Conservation (phyloP, 1,139 yeast genomes). For the Protomyces gravidus region DNA sequence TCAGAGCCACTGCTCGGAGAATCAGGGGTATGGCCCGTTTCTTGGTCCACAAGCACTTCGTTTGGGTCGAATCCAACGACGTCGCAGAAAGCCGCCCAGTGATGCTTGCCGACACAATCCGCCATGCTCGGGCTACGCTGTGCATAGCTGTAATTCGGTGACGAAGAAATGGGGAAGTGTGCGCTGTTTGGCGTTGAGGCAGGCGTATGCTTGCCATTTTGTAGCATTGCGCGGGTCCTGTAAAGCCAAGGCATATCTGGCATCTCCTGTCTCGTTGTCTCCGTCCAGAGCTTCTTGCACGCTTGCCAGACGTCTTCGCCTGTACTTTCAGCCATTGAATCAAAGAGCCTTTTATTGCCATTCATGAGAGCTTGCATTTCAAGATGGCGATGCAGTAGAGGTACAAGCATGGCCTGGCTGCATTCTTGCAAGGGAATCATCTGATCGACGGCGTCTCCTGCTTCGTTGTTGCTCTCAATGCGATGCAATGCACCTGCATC, state of each 20-base stretch:
- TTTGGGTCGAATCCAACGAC: constrained; percentile 20
- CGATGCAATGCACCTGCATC: neutral
- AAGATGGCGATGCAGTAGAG: constrained; percentile 19
- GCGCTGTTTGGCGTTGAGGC: neutral
- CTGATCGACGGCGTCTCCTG: constrained; percentile 1
- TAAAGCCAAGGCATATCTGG: constrained; percentile 11
- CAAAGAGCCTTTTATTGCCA: neutral
- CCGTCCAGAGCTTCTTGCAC: constrained; percentile 9
- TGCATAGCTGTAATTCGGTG: neutral
- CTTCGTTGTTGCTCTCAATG: neutral
- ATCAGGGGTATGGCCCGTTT: neutral
- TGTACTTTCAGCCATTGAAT: neutral
- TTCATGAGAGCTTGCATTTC: constrained; percentile 20
- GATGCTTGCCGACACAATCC: constrained; percentile 7
- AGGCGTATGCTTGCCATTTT: neutral
- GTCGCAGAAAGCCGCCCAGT: constrained; percentile 22
- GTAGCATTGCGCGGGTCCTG: constrained; percentile 6
- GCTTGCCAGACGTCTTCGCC: neutral
- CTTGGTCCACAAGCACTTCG: constrained; percentile 1
- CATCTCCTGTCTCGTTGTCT: constrained; percentile 16
- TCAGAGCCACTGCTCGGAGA: no score
- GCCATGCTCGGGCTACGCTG: neutral
- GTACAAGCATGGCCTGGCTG: constrained; percentile 15
- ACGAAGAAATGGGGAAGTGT: neutral
- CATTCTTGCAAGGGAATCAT: constrained; percentile 22